A percentile compares a stretch with the other conserved stretches of the same genome.
These are phyloP conservation scores for Yamadazyma atlantica DNA, from an alignment of 1,139 yeast species.

Conservation along the genomic window DNA sequence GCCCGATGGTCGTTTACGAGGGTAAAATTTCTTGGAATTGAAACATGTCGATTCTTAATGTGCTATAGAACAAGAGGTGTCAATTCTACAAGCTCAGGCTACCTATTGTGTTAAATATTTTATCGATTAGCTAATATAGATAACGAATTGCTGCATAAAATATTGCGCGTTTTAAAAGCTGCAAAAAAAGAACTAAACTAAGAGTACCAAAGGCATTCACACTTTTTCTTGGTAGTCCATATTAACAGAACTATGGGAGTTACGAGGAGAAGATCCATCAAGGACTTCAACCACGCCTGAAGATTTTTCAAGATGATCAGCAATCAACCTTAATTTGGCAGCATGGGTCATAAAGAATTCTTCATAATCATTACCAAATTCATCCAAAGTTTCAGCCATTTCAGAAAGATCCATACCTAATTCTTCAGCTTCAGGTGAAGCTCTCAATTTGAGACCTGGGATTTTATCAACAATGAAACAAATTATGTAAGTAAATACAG, in stretches of 20 bases:
- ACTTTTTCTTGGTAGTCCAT: conserved; percentile 14
- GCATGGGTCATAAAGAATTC: conserved; percentile 20
- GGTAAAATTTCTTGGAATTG: no score
- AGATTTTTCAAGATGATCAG: conserved; percentile 14
- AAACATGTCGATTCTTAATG: no score
- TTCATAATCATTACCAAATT: conserved; percentile 26
- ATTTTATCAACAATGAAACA: conserved; percentile 72
- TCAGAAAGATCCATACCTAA: conserved; percentile 52
- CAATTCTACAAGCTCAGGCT: no score
- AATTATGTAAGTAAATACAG: conserved; percentile 68
- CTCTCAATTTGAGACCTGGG: conserved; percentile 80
- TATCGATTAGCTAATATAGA: no score
- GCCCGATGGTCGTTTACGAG: no score
- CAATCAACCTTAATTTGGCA: conserved; percentile 17
- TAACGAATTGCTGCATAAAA: not conserved
- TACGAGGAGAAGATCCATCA: conserved; percentile 17
- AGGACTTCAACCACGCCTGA: conserved; percentile 18
- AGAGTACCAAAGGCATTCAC: not conserved
- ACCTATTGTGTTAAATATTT: no score
- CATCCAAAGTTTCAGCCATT: conserved; percentile 31
- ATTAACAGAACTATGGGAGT: conserved; percentile 15
- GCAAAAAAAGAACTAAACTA: not conserved
- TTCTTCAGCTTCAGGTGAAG: conserved; percentile 80
- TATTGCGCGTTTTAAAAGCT: not conserved
- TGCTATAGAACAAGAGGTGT: no score